Conservation (phyloP, 352 stramenopile genomes). For the Pythium periplocum region DNA sequence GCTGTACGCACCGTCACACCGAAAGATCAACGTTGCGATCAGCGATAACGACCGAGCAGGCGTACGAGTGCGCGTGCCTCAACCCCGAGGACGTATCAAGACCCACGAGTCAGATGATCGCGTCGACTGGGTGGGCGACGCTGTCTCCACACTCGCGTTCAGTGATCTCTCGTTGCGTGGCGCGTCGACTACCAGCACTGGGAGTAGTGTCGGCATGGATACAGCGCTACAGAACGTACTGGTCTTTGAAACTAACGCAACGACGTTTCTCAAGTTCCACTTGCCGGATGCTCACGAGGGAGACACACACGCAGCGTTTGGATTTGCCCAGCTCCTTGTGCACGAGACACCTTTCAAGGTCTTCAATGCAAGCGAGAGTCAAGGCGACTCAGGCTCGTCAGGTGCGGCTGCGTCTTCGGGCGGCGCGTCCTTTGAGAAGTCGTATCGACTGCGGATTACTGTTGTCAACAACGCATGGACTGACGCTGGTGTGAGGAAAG, state of each 20-base stretch:
- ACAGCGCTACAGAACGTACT: constrained; percentile 35
- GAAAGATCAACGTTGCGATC: constrained; percentile 41
- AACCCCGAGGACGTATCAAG: constrained; percentile 27
- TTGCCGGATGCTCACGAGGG: constrained; percentile 43
- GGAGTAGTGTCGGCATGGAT: neutral
- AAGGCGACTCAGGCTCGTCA: neutral
- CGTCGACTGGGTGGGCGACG: constrained; percentile 51
- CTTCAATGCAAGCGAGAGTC: constrained; percentile 29
- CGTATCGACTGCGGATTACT: constrained; percentile 40
- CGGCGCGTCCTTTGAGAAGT: constrained; percentile 27
- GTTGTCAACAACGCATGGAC: constrained; percentile 49
- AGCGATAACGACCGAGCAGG: constrained; percentile 41
- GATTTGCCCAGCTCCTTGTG: constrained; percentile 28
- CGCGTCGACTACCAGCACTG: neutral
- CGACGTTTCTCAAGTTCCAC: constrained; percentile 69
- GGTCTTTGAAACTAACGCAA: constrained; percentile 32
- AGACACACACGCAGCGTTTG: constrained; percentile 33
- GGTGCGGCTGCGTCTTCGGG: neutral
- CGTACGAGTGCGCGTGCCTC: constrained; percentile 32
- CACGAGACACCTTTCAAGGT: constrained; percentile 68
- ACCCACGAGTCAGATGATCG: constrained; percentile 38
- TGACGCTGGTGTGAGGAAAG: constrained; percentile 18
- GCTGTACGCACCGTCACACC: constrained; percentile 39
- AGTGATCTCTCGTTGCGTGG: constrained; percentile 41
- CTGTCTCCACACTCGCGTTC: constrained; percentile 40